phyloP scores from a whole-genome alignment of 805 yeast genomes.

The Metschnikowia proteae region DNA sequence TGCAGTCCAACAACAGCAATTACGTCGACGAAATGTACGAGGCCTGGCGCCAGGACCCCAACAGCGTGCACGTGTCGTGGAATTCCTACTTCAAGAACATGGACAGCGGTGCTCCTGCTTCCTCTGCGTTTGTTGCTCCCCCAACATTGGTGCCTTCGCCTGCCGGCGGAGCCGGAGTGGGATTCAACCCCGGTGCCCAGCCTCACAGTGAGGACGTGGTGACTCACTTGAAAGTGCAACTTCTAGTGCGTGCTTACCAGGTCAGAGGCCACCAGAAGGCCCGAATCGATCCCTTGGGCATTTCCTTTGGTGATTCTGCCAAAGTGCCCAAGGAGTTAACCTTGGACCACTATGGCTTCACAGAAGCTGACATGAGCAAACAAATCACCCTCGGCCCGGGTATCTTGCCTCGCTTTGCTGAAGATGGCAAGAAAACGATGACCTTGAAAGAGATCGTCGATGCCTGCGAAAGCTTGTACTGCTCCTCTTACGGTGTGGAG shows the following conservation, averaged over 20 bases:
- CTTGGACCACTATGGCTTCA: slow-evolving; percentile 86
- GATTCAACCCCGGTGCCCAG: slow-evolving; percentile 50
- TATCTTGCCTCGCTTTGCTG: slow-evolving; percentile 86
- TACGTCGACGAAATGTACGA: slow-evolving; percentile 97
- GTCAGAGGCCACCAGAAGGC: slow-evolving; percentile 98
- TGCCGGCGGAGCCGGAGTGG: slow-evolving; percentile 63
- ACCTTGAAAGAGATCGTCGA: slow-evolving; percentile 74
- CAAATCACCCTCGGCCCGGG: slow-evolving; percentile 95
- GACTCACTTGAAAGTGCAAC: slow-evolving; percentile 90
- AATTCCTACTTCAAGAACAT: slow-evolving; percentile 92
- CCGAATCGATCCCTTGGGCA: slow-evolving; percentile 90
- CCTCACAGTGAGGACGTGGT: slow-evolving; percentile 61
- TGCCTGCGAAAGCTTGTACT: slow-evolving; percentile 79
- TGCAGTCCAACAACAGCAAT: slow-evolving; percentile 79
- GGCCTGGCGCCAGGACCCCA: slow-evolving; percentile 89
- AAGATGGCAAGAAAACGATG: slow-evolving; percentile 57
- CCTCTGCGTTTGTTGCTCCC: slow-evolving; percentile 83
- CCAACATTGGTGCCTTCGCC: slow-evolving; percentile 85
- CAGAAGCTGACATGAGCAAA: slow-evolving; percentile 77
- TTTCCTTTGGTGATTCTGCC: slow-evolving; percentile 72
- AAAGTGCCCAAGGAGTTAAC: slow-evolving; percentile 81
- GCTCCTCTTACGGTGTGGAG: slow-evolving; percentile 87
- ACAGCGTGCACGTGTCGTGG: slow-evolving; percentile 94
- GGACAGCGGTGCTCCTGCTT: slow-evolving; percentile 62
- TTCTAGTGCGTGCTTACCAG: slow-evolving; percentile 96